Percentiles rank a stretch among this genome's conserved stretches.
These are phyloP conservation scores for Cardamine chenopodiifolia DNA, from an alignment of 345 rosid genomes.

Conservation along the genomic window DNA sequence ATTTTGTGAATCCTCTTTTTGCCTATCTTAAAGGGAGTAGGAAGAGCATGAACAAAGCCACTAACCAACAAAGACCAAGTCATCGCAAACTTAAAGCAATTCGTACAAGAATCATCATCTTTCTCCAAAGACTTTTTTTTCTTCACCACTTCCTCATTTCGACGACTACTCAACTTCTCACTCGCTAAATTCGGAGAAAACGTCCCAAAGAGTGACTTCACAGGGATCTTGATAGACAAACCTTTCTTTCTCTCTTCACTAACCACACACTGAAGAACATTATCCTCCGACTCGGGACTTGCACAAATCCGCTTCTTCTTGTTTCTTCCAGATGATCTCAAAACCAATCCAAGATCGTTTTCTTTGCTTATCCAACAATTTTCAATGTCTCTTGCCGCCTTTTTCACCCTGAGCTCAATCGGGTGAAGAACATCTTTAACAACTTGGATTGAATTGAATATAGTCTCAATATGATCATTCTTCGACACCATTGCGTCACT, in stretches of 20 bases:
- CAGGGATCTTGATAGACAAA: constrained; percentile 58
- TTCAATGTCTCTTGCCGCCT: constrained; percentile 73
- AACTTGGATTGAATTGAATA: constrained; percentile 70
- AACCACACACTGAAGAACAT: constrained; percentile 36
- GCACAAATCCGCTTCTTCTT: constrained; percentile 46
- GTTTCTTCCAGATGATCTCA: constrained; percentile 39
- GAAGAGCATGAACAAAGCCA: constrained; percentile 70
- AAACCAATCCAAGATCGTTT: constrained; percentile 35
- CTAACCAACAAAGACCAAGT: constrained; percentile 75
- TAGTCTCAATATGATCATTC: constrained; percentile 68
- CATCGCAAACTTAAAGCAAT: constrained; percentile 75
- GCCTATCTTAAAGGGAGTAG: constrained; percentile 55
- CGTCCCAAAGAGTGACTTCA: constrained; percentile 53
- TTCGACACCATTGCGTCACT: constrained; percentile 58
- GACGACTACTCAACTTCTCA: constrained; percentile 33
- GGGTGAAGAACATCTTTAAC: constrained; percentile 68
- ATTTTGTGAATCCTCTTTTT: constrained; percentile 57
- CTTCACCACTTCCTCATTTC: constrained; percentile 43
- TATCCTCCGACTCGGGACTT: constrained; percentile 26
- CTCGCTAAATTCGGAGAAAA: constrained; percentile 52
- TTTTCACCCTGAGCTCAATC: constrained; percentile 62
- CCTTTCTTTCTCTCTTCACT: constrained; percentile 65
- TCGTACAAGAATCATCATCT: constrained; percentile 61
- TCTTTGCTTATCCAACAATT: constrained; percentile 58
- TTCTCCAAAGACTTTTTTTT: constrained; percentile 47